A percentile compares a stretch with the other conserved stretches of the same genome.
Conservation (phyloP, 768 basidiomycete genomes). For the Clitopilus hobsonii region DNA sequence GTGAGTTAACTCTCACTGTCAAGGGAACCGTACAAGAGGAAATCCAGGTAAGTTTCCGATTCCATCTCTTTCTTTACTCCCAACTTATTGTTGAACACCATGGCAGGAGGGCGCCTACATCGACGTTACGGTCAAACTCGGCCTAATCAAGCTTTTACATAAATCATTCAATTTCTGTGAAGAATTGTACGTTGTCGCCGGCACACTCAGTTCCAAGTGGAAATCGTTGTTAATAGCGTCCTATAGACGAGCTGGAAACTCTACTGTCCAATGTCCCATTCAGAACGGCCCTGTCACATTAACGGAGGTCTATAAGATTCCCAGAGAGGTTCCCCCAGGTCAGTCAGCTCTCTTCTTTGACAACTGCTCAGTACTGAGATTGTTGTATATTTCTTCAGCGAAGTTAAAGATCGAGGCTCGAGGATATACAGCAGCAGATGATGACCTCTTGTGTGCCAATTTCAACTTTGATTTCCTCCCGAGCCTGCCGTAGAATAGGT, state of each 20-base stretch:
- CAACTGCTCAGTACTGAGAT: too few relatives aligned
- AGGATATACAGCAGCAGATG: conserved; percentile 69
- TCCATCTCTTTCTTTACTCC: too few relatives aligned
- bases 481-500: too few relatives aligned
- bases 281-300: conserved; percentile 66
- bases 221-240: background rate
- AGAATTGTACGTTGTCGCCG: conserved; percentile 81
- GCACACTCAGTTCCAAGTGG: background rate
- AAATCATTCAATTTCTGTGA: conserved; percentile 90
- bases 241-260: conserved; percentile 66
- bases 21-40: conserved; percentile 48
- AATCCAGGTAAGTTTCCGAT: conserved; percentile 71
- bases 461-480: conserved; percentile 83
- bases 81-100: too few relatives aligned
- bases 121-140: conserved; percentile 88
- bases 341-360: conserved; percentile 11
- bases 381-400: too few relatives aligned
- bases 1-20: conserved; percentile 84
- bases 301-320: conserved; percentile 77
- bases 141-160: conserved; percentile 80
- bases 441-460: conserved; percentile 75
- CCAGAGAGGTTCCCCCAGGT: conserved; percentile 88
- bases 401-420: conserved; percentile 72
- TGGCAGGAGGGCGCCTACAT: conserved; percentile 85
- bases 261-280: conserved; percentile 84